Base-by-base conservation (phyloP, 163 green algal genomes). In the Volvox carteri region DNA sequence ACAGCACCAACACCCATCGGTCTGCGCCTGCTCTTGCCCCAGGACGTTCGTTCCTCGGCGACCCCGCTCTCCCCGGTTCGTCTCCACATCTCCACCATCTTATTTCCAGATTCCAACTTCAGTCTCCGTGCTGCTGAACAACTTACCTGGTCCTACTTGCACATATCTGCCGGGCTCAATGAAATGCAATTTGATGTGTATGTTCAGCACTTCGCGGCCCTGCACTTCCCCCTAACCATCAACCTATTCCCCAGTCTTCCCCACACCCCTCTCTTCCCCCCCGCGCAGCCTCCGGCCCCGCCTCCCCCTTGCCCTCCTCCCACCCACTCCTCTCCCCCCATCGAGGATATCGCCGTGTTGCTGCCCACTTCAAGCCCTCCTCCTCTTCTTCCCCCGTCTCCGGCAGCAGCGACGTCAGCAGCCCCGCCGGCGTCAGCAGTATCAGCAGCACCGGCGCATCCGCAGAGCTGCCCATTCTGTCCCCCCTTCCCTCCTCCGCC, bases 311-410 rank as follows among this genome's bases (percentile, higher is more conserved):
- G 7, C 62, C 30, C 68, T 42, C 48, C n/a, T 19, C 44, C 54
- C 60, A 74, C 77, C 52, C 11, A 30, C 37, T 30, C 56, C 56
- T 25, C 79, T 7, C 28, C 39, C 19, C 1, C 39, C 25, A 2
- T 4, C 9, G 1, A 25, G 52, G 7, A 0, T 12, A 44, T 41
- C 18, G n/a, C n/a, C 8, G 19, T 44, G 50, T 44, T 62, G 37
- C 62, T 44, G 54, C 54, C 48, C 85, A 33, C 62, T 87, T 81
- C 44, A 85, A 86, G n/a, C 72, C 72, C 54, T 41, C 48, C 65
- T 21, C 72, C 39, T 2, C 54, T 19, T 11, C 25, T 65, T 65
- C 54, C 28, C 19, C 54, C 28, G 54, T 23, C 54, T 19, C 54
- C 54, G 60, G 33, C 78, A 30, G 25, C 84, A 46, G 18, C 33